Conservation (phyloP, 805 yeast species). For the Wickerhamiella lipophila region DNA sequence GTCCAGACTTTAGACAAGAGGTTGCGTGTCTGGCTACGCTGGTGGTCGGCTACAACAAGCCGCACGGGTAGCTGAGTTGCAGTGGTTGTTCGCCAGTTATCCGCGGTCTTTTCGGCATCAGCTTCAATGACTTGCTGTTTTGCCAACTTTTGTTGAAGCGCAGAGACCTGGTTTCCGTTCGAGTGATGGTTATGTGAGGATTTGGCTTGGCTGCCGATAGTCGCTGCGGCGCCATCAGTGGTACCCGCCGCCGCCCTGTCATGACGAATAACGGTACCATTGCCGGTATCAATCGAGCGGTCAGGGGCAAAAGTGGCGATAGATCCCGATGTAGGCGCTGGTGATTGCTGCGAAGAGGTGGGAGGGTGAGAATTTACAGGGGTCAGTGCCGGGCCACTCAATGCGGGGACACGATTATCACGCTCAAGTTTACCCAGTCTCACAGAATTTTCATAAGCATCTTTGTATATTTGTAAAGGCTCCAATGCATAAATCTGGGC, state of each 20-base stretch:
- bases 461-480: not conserved
- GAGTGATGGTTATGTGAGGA: not conserved
- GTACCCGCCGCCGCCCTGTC: not conserved
- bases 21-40: constrained; percentile 14
- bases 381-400: not conserved
- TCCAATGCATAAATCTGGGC: constrained; percentile 1
- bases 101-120: constrained; percentile 19
- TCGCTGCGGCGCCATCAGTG: not conserved
- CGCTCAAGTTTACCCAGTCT: not conserved
- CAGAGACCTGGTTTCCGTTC: not conserved
- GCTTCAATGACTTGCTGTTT: constrained; percentile 8
- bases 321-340: not conserved
- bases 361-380: not conserved
- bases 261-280: not conserved
- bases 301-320: not conserved
- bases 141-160: constrained; percentile 6
- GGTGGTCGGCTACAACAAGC: constrained; percentile 10
- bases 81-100: constrained; percentile 20
- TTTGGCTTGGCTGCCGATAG: not conserved
- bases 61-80: constrained; percentile 15
- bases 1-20: constrained; percentile 16
- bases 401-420: not conserved
- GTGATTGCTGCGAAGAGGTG: not conserved
- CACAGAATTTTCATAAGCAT: not conserved
- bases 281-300: not conserved